Evolutionary conservation across 2,329 filamentous ascomycete genomes (phyloP).

Genomic region (Monosporascus sp.): DNA sequence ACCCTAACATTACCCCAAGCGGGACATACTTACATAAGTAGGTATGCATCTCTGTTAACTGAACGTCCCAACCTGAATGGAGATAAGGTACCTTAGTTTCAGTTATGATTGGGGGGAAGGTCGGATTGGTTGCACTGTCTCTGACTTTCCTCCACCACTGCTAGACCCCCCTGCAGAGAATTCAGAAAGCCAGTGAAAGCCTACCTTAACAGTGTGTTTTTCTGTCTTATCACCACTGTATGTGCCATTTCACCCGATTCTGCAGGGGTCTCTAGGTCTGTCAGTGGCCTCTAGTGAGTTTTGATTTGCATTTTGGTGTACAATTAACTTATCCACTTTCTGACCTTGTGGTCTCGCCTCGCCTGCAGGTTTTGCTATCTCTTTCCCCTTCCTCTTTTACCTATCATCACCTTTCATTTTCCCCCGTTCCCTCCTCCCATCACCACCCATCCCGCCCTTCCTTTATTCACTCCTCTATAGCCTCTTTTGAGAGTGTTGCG

Average conservation of each 20-base stretch:
- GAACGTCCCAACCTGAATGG: not conserved
- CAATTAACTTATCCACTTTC: not conserved
- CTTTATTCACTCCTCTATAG: slow-evolving; percentile 25
- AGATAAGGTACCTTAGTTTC: not conserved
- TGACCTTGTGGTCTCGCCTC: not conserved
- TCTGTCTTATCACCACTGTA: not conserved
- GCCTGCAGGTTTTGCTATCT: slow-evolving; percentile 3
- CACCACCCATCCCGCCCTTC: slow-evolving; percentile 26
- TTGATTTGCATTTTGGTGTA: slow-evolving; percentile 5
- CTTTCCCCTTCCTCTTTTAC: slow-evolving; percentile 13
- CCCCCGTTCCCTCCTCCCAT: slow-evolving; percentile 23
- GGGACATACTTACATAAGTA: no score
- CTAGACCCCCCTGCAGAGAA: not conserved
- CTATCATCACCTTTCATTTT: slow-evolving; percentile 12
- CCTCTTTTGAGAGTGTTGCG: slow-evolving; percentile 25
- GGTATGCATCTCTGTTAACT: not conserved
- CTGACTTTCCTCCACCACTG: not conserved
- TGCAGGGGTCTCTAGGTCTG: not conserved
- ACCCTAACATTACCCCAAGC: no score
- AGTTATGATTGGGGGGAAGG: not conserved
- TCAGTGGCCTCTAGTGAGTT: not conserved
- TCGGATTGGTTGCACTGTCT: not conserved
- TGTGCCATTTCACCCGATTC: not conserved
- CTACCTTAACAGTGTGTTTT: not conserved
- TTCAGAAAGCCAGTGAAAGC: not conserved